phyloP scores from a whole-genome alignment of 2,329 filamentous ascomycete genomes.

The Cladosporium halotolerans region DNA sequence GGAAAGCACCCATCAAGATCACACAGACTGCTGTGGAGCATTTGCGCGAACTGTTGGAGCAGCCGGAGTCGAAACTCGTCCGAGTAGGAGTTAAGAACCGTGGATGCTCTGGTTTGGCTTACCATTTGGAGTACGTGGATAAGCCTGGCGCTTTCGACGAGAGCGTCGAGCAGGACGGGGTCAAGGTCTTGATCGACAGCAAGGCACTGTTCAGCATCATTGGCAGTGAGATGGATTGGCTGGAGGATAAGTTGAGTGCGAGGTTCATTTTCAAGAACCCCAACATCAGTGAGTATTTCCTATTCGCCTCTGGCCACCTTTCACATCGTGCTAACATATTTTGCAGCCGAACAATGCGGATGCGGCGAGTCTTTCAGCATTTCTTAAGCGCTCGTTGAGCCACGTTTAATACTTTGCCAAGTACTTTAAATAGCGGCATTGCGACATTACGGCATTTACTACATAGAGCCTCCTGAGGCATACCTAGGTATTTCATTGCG shows the following conservation, averaged over 20 bases:
- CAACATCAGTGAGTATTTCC: slow-evolving; percentile 80
- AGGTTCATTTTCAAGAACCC: slow-evolving; percentile 94
- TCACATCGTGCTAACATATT: slow-evolving; percentile 14
- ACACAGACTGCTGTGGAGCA: slow-evolving; percentile 75
- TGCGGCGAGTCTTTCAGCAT: slow-evolving; percentile 89
- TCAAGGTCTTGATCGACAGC: slow-evolving; percentile 92
- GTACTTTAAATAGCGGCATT: slow-evolving; percentile 11
- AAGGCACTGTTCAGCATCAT: slow-evolving; percentile 98
- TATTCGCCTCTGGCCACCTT: not conserved
- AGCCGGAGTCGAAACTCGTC: slow-evolving; percentile 87
- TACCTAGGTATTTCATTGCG: not conserved
- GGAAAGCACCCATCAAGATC: slow-evolving; percentile 87
- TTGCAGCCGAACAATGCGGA: slow-evolving; percentile 86
- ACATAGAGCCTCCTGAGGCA: no score
- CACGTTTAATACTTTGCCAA: slow-evolving; percentile 1
- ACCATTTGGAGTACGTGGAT: slow-evolving; percentile 92
- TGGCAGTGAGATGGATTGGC: slow-evolving; percentile 98
- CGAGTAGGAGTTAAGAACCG: slow-evolving; percentile 90
- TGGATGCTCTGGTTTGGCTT: slow-evolving; percentile 88
- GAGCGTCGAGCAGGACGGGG: slow-evolving; percentile 88
- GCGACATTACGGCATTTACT: slow-evolving; percentile 18
- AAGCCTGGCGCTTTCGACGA: slow-evolving; percentile 86
- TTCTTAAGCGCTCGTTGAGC: slow-evolving; percentile 22
- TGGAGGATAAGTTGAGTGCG: slow-evolving; percentile 88
- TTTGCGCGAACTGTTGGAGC: slow-evolving; percentile 67